Evolutionary conservation across 2,329 filamentous ascomycete genomes (phyloP), one percentile per base, ranked within the genome.

Genomic region (Xylaria multiplex): DNA sequence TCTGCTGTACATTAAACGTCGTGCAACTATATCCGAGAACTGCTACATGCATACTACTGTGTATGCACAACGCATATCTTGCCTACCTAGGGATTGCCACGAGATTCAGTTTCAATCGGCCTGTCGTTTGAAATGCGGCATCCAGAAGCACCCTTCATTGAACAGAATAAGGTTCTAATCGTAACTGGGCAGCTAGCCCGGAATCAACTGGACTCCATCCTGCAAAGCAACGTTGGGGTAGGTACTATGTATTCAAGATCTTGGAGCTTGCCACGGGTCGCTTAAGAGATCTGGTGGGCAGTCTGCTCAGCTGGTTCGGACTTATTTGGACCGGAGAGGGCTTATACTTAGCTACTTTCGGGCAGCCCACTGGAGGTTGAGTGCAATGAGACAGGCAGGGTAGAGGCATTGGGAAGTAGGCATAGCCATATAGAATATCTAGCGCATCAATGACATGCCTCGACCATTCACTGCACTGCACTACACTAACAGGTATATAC

Each of bases 1-100:
- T 55, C 52, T 55, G 13, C 52, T 55, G 27, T 30, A 55, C 37
- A 43, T 55, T 24, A n/a, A 55, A 40, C 22, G 53, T 42, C 6
- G 37, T 32, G 27, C 53, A 43, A 40, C 52, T 43, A 22, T 6
- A 30, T 13, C 13, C 22, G 52, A 55, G 52, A 19, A 43, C 30
- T 30, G 37, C 53, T 43, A 11, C 24, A 37, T 53, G 35, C 19
- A n/a, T 27, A 43, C 35, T 37, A 37, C 6, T 35, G 9, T 11
- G 13, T 11, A 30, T 30, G 8, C 53, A 13, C 13, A 42, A 13
- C 13, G 13, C 14, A 55, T 24, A 37, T 42, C 35, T 16, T 40
- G 37, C 37, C 37, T 40, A 40, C 37, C 37, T 11, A 22, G 30
- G 30, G n/a, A 52, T 22, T 11, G 6, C 35, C 49, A n/a, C 27